These are phyloP conservation scores for Guillardia theta DNA, from an alignment of 78 protist genomes.

Conservation along the genomic window DNA sequence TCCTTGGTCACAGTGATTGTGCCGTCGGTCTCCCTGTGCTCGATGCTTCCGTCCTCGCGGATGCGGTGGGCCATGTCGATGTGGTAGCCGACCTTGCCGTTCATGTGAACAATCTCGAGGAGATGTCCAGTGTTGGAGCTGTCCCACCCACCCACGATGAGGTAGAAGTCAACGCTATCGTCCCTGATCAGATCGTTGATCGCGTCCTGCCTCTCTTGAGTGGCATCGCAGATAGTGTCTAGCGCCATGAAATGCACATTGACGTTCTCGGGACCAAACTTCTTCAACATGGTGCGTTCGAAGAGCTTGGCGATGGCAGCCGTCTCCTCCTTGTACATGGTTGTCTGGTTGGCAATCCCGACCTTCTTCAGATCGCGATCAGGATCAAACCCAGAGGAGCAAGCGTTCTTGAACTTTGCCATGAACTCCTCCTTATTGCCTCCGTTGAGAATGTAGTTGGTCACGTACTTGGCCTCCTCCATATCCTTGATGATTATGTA, in stretches of 20 bases:
- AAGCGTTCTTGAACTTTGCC: conserved; percentile 50
- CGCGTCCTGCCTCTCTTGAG: conserved; percentile 46
- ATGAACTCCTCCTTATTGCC: conserved; percentile 40
- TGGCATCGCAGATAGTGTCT: conserved; percentile 67
- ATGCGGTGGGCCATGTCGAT: conserved; percentile 8
- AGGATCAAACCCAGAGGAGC: conserved; percentile 46
- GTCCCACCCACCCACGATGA: conserved; percentile 60
- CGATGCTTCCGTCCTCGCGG: conserved; percentile 1
- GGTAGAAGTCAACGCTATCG: conserved; percentile 33
- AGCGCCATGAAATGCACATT: conserved; percentile 35
- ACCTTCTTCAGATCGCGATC: conserved; percentile 43
- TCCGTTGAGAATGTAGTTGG: conserved; percentile 46
- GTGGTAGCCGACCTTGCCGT: conserved; percentile 32
- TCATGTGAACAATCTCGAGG: conserved; percentile 36
- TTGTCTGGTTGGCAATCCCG: conserved; percentile 64
- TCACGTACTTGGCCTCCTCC: conserved; percentile 50
- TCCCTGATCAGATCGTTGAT: background rate
- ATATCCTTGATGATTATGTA: conserved; percentile 51
- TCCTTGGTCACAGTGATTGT: background rate
- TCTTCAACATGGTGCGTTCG: conserved; percentile 51
- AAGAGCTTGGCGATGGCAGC: conserved; percentile 52
- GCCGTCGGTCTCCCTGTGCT: background rate
- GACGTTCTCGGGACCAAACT: conserved; percentile 46
- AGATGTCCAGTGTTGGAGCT: conserved; percentile 56
- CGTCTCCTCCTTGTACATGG: conserved; percentile 63